phyloP scores from a whole-genome alignment of 83 land plant genomes.

The Thuja plicata region DNA sequence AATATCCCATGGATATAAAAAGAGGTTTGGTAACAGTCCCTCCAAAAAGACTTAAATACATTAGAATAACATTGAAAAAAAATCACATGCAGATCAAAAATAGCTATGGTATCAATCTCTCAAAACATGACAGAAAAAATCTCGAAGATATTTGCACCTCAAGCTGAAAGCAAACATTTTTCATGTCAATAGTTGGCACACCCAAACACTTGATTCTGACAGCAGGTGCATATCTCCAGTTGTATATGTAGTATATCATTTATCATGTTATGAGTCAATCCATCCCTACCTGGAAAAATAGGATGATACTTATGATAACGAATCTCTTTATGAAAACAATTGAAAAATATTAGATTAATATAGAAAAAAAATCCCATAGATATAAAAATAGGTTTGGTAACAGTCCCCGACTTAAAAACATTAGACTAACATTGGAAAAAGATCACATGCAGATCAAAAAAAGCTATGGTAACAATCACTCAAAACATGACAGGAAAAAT shows the following conservation, averaged over 20 bases:
- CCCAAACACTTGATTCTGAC: slow-evolving; percentile 85
- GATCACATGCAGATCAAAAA: neutral
- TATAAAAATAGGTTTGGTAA: no score
- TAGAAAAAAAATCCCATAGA: no score
- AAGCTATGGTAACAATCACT: neutral
- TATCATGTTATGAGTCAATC: slow-evolving; percentile 88
- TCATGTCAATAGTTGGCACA: slow-evolving; percentile 90
- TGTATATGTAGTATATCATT: slow-evolving; percentile 81
- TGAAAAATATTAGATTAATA: neutral
- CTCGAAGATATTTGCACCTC: slow-evolving; percentile 55
- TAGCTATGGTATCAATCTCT: neutral
- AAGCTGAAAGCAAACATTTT: slow-evolving; percentile 77
- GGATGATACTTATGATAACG: neutral
- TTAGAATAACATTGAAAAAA: neutral
- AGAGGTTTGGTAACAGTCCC: no score
- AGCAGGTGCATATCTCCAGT: slow-evolving; percentile 72
- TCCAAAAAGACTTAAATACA: neutral
- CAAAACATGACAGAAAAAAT: no score
- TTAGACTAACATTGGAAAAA: neutral
- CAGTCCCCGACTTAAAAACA: neutral
- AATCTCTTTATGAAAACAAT: neutral
- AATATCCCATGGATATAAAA: no score
- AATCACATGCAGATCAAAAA: neutral
- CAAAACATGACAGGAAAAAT: no score
- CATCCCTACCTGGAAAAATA: slow-evolving; percentile 73